Base-by-base conservation (phyloP, 2,329 filamentous ascomycete species). In the Coniochaeta sp. region DNA sequence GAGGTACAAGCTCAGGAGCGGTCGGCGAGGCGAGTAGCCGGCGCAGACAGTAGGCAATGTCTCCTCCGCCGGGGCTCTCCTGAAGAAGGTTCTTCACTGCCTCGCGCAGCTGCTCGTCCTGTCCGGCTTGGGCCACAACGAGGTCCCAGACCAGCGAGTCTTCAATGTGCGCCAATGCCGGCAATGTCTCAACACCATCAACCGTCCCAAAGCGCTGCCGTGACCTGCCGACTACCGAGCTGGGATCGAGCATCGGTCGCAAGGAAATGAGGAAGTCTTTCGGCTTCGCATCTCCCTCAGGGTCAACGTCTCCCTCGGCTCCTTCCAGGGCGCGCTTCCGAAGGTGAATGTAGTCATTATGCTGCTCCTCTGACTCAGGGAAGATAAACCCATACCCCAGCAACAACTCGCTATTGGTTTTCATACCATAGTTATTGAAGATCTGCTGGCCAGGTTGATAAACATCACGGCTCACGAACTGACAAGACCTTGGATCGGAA, bases 381-480 rank as follows among this genome's bases (percentile, higher is more conserved):
- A 87, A 68, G 63, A 82, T 77, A 67, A 88, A 88, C 2, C 85
- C 84, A 67, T 89, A 89, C 0, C 81, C 85, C 1, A 88, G 73
- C 1, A 89, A 76, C 26, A 89, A 74, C 73, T 90, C 87, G 61
- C 87, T 88, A 67, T 91, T 92, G 7, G 88, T 89, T 72, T 90
- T 89, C 67, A 76, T 71, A 33, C 89, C 89, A 68, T 92, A 92
- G 70, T 90, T 91, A 74, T 90, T 90, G 67, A 79, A 87, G 26
- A 86, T 71, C 64, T 86, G 82, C 33, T 83, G 71, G 0, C 86
- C 84, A 0, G 82, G 73, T 5, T 64, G 57, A 65, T 86, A 80
- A 1, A 65, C 62, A 60, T 76, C 73, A 19, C 68, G 69, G 9
- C 78, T 76, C 17, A 71, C 67, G 11, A 87, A 74, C 9, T 69